Base-by-base conservation (phyloP, 2,329 filamentous ascomycete species). In the Teratosphaeria pseudoeucalypti region DNA sequence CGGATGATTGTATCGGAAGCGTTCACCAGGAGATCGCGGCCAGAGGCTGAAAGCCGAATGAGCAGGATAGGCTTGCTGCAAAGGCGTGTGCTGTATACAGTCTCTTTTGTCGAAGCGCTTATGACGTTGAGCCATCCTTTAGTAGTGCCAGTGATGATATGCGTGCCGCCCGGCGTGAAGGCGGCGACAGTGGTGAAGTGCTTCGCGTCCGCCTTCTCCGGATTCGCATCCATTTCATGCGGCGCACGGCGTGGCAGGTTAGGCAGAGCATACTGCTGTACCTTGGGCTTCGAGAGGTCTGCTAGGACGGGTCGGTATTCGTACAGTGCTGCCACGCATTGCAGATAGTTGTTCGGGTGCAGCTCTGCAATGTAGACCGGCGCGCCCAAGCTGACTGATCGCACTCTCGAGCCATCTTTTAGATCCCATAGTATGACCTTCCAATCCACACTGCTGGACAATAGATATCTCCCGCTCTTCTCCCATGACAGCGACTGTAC, bases 71-170 rank as follows among this genome's bases (percentile, higher is more conserved):
- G 88, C 34, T 91, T 91, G 66, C 85, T 85, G 69, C 90, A 95
- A 58, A 96, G 84, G 65, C 94, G 90, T 58, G 88, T 91, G 14
- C 91, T 95, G 77, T 94, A 92, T 66, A 96, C 90, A 11, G 92
- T 90, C 63, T 89, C 84, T 70, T 84, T 85, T 0, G 89, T 89
- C 62, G 84, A 82, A 2, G 88, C 87, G 67, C 95, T 89, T 70
- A 99, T 94, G 62, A 99, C 89, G 74, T 99, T 99, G 61, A 99
- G 81, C 81, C 90, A 95, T 59, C 94, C 94, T 74, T 96, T 97
- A 67, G 87, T 96, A 4, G 94, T 99, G 47, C 91, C 95, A 0
- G 91, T 85, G 37, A 99, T 82, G 62, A 99, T 90, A 73, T 97
- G 90, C 54, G 92, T 86, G 56, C 94, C 94, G 0, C 86, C 83